These are phyloP conservation scores for Trypanosoma congolense DNA, from an alignment of 208 protist genomes.

Conservation along the genomic window DNA sequence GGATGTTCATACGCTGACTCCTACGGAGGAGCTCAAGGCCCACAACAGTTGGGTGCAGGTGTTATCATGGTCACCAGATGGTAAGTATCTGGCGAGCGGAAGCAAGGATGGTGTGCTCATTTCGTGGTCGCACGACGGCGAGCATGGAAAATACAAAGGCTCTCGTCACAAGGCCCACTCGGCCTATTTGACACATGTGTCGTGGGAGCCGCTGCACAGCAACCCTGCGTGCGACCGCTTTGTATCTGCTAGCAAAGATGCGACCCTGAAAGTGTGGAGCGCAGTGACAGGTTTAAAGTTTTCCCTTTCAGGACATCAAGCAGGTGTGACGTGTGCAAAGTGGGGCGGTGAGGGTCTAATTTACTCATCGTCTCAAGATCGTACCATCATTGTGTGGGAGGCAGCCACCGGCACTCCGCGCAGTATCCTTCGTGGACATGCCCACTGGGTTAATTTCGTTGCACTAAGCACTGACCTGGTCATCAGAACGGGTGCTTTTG, in stretches of 20 bases:
- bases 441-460: constrained; percentile 99
- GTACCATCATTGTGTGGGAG: constrained; percentile 96
- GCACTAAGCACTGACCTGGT: constrained; percentile 97
- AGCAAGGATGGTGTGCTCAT: constrained; percentile 91
- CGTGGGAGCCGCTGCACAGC: constrained; percentile 96
- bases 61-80: constrained; percentile 95
- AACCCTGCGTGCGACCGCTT: constrained; percentile 79
- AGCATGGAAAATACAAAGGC: constrained; percentile 72
- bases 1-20: constrained; percentile 96
- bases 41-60: constrained; percentile 96
- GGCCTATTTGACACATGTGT: constrained; percentile 93
- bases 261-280: constrained; percentile 89
- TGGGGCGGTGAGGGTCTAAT: constrained; percentile 95
- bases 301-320: constrained; percentile 93
- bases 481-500: constrained; percentile 93
- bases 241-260: constrained; percentile 92
- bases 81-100: constrained; percentile 89
- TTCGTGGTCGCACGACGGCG: constrained; percentile 89
- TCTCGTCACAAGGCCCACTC: constrained; percentile 89
- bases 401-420: constrained; percentile 57
- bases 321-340: constrained; percentile 94
- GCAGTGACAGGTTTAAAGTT: constrained; percentile 52
- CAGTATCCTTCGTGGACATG: constrained; percentile 93
- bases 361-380: constrained; percentile 95
- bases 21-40: constrained; percentile 84